These are phyloP conservation scores for Penicillium subrubescens DNA, from an alignment of 495 filamentous ascomycete species.

Conservation along the genomic window DNA sequence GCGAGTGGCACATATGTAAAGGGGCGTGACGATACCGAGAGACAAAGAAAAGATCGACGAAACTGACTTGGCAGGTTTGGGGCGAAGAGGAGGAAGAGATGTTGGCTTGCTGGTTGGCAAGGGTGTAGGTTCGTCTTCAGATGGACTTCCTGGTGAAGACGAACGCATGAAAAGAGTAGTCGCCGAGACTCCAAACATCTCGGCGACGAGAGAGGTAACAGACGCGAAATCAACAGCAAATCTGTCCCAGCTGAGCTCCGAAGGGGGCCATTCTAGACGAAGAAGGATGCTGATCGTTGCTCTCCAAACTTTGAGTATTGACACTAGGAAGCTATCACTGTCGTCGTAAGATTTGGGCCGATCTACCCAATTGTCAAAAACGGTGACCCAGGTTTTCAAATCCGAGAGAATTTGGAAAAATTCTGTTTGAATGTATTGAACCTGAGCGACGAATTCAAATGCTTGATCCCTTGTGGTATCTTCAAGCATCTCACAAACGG, in stretches of 20 bases:
- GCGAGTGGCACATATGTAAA: constrained; percentile 24
- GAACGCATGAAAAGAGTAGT: neutral
- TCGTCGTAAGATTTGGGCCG: neutral
- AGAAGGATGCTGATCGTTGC: constrained; percentile 12
- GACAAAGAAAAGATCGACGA: constrained; percentile 19
- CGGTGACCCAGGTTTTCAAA: constrained; percentile 5
- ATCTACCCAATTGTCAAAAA: constrained; percentile 13
- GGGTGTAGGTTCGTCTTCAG: neutral
- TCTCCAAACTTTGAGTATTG: constrained; percentile 17
- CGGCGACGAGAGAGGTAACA: constrained; percentile 12
- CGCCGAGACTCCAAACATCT: constrained; percentile 36
- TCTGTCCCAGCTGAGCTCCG: constrained; percentile 18
- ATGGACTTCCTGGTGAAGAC: neutral
- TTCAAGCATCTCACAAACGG: constrained; percentile 9
- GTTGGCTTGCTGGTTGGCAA: neutral
- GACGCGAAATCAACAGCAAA: constrained; percentile 5
- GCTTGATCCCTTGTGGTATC: neutral
- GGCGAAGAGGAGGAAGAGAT: constrained; percentile 12
- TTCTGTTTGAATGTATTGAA: constrained; percentile 4
- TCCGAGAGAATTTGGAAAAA: constrained; percentile 1
- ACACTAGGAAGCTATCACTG: neutral
- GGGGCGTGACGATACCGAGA: constrained; percentile 24
- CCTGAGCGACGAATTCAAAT: constrained; percentile 7
- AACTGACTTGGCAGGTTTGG: constrained; percentile 8
- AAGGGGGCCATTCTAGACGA: constrained; percentile 10